Evolutionary conservation across 169 alveolate species (phyloP), one percentile per base, ranked within the genome.

Genomic region (Cryptosporidium viatorum): DNA sequence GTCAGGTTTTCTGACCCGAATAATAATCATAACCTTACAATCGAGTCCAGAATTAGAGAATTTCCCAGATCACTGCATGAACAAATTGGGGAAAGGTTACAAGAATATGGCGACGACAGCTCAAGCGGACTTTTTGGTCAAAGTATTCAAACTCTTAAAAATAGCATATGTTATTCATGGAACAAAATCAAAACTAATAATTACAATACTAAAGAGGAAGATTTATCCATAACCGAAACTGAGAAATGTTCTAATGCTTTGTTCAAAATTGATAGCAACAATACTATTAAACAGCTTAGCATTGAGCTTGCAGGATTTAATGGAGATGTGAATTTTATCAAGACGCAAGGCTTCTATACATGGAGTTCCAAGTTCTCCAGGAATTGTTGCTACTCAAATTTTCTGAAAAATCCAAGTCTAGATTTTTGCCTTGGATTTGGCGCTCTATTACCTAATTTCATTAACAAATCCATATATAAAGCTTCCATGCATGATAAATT

Each of bases 91-190:
- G 51, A 26, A n/a, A 29, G 33, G 26, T 8, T 23, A 39, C 45
- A 41, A 37, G 62, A 69, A 3, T 43, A 41, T 10, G 52, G 21
- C 14, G 16, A n/a, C 8, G 16, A 10, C 29, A 33, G n/a, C 21
- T 29, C 69, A 68, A 37, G n/a, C 10, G 3, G 29, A 45, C 43
- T 48, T n/a, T 35, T 18, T 21, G 26, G 67, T 45, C 23, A 35
- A 29, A 18, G 23, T n/a, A 65, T 39, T n/a, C 60, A 35, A 41
- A 62, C 89, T 43, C 35, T 80, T 29, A 80, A 80, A 59, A 80
- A 80, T 26, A 62, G 89, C 18, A 41, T 80, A 14, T 23, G 89
- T 12, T 80, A 80, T 29, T 80, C 89, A 8, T 80, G 89, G 89
- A 80, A 80, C 68, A 23, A 33, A 52, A 71, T 43, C 5, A 43